Base-by-base conservation (phyloP, 2,329 filamentous ascomycete genomes). In the Fusarium floridanum region DNA sequence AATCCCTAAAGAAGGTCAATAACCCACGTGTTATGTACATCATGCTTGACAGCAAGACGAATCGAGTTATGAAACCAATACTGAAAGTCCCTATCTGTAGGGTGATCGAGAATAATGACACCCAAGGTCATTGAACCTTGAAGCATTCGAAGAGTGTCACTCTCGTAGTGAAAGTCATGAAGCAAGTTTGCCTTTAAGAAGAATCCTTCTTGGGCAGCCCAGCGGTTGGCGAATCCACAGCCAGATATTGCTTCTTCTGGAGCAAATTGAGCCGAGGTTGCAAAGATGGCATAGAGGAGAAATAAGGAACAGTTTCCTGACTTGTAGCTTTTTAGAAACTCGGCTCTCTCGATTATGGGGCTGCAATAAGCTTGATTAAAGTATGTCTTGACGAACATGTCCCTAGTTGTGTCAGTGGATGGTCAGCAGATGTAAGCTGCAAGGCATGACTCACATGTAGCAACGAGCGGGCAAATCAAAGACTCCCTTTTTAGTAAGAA, bases 11-110 rank as follows among this genome's bases (percentile, higher is more conserved):
- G 10, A 0, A 10, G 16, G 24, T 6, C 4, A 4, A 5, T 4
- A 24, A 22, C 66, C 27, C 1, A 75, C 74, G n/a, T 56, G 1
- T 62, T 69, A 3, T 61, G 67, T 0, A 75, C 32, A 10, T 72
- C 67, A 3, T 72, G 17, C 11, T 62, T 74, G 0, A 50, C 59
- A 0, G 67, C 67, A n/a, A 72, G 62, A 0, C 75, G 70, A 1
- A 75, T 56, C 0, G 75, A 69, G 5, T 77, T 77, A 6, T 74
- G 55, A 7, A 72, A 74, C 75, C 75, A 77, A 1, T 77, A 77
- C 5, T 72, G 65, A 16, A 70, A 77, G 45, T 77, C 72, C 3
- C 61, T 57, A 3, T 77, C 72, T 0, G 43, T 67, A 0, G 72
- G 67, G 14, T 75, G 72, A 29, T 76, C 66, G 1, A 73, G 50